Base-by-base conservation (phyloP, 345 rosid species). In the Cochlearia excelsa region DNA sequence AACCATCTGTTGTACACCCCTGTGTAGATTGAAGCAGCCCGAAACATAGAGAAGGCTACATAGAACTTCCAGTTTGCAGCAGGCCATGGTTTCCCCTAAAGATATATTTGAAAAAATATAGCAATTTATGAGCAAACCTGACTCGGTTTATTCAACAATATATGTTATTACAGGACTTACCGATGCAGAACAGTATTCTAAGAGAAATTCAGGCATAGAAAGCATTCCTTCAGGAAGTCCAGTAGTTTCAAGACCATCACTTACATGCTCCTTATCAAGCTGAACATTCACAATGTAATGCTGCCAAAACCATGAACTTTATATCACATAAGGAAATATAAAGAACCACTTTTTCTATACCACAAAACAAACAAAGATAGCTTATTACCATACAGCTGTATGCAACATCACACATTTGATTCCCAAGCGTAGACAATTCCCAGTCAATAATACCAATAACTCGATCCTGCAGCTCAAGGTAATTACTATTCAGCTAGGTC, bases 381-480 rank as follows among this genome's bases (percentile, higher is more conserved):
- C 26, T 44, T 49, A 66, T 51, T 86, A 92, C 98, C 98, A 92
- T 4, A 68, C 90, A 88, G 72, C 69, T 75, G 78, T 79, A 80
- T 37, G 98, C 95, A 35, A 92, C 89, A 78, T 92, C 98, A 42
- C 84, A 80, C 98, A 92, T 88, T 81, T 88, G 95, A 75, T 86
- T 92, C 61, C 98, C 98, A 73, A 92, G 84, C 9, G 98, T 88
- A 38, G 98, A 92, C 65, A 92, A 69, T 72, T 92, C 96, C 96
- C 98, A 92, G 78, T 92, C 98, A 53, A 92, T 86, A 47, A 86
- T 80, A 35, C 98, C 95, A 73, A 92, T 84, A 56, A 88, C 90
- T 51, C 81, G 83, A 64, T 92, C 98, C 98, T 92, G 89, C 76
- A 78, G 57, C 34, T 9, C n/a, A 59, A 27, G 2, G 40, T 10